Percentiles rank a stretch among this genome's conserved stretches.
These are phyloP conservation scores for Entophlyctis luteolus DNA, from an alignment of 192 early-diverging fungal genomes.

Conservation along the genomic window DNA sequence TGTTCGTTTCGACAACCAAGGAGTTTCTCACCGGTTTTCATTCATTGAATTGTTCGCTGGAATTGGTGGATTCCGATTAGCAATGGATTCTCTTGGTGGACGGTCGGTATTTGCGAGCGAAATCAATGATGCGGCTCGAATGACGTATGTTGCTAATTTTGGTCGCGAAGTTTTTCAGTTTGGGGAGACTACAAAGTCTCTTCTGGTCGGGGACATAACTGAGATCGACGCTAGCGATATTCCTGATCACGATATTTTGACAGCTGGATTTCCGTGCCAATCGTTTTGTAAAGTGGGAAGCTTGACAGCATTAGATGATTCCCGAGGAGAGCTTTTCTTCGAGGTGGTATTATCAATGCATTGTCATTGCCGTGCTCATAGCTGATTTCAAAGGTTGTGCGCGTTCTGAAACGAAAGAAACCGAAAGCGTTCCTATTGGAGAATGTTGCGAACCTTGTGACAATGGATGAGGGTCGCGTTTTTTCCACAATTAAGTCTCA, in stretches of 20 bases:
- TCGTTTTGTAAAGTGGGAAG: slow-evolving; percentile 8
- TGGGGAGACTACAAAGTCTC: not conserved
- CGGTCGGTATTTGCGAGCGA: slow-evolving; percentile 6
- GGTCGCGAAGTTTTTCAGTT: not conserved
- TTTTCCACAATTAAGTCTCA: not conserved
- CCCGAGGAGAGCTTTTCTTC: slow-evolving; percentile 11
- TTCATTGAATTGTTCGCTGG: slow-evolving; percentile 12
- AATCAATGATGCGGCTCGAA: slow-evolving; percentile 1
- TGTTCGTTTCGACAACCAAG: too few species aligned
- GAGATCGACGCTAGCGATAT: slow-evolving; percentile 3
- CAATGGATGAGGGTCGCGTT: slow-evolving; percentile 8
- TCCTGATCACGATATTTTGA: slow-evolving; percentile 5
- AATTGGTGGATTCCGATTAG: slow-evolving; percentile 14
- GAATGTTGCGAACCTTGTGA: slow-evolving; percentile 11
- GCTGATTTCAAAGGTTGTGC: not conserved
- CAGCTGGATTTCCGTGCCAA: slow-evolving; percentile 17
- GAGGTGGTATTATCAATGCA: not conserved
- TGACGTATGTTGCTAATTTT: slow-evolving; percentile 14
- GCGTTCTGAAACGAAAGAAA: slow-evolving; percentile 12
- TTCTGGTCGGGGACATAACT: slow-evolving; percentile 12
- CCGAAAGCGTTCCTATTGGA: slow-evolving; percentile 9
- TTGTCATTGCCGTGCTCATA: not conserved
- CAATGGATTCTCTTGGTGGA: slow-evolving; percentile 5
- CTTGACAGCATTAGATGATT: not conserved
- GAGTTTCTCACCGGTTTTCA: not conserved